Percentiles rank a stretch among this genome's conserved stretches.
These are phyloP conservation scores for Vickermania ingenoplastis DNA, from an alignment of 208 protist genomes.

Conservation along the genomic window DNA sequence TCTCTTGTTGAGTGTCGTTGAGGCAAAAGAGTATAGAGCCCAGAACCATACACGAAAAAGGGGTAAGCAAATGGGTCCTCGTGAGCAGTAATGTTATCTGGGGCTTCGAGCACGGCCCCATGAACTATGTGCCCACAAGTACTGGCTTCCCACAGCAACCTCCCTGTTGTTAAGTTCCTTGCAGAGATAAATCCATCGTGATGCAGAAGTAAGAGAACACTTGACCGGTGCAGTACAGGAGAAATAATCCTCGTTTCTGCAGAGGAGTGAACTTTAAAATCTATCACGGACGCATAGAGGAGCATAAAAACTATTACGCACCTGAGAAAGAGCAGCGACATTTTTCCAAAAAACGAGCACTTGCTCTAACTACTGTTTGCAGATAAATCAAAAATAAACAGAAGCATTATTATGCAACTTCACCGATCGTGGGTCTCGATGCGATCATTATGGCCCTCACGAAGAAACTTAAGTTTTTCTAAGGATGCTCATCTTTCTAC, in stretches of 20 bases:
- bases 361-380: no score
- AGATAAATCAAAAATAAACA: no score
- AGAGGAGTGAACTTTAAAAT: no score
- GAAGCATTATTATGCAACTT: no score
- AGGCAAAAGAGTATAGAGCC: conserved; percentile 1
- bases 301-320: no score
- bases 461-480: no score
- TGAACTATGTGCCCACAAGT: background rate
- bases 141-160: background rate
- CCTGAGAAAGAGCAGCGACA: no score
- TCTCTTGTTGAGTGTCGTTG: background rate
- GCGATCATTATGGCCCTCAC: no score
- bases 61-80: background rate
- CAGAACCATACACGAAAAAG: background rate
- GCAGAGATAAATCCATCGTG: conserved; percentile 1
- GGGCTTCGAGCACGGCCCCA: background rate
- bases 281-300: no score
- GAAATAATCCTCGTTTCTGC: background rate
- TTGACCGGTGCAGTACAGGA: background rate
- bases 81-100: background rate
- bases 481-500: no score
- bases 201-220: background rate
- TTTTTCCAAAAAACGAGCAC: no score
- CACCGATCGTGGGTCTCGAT: no score
- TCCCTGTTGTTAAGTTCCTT: background rate